Conservation (phyloP, 1,284 basidiomycete species). For the Malassezia restricta region DNA sequence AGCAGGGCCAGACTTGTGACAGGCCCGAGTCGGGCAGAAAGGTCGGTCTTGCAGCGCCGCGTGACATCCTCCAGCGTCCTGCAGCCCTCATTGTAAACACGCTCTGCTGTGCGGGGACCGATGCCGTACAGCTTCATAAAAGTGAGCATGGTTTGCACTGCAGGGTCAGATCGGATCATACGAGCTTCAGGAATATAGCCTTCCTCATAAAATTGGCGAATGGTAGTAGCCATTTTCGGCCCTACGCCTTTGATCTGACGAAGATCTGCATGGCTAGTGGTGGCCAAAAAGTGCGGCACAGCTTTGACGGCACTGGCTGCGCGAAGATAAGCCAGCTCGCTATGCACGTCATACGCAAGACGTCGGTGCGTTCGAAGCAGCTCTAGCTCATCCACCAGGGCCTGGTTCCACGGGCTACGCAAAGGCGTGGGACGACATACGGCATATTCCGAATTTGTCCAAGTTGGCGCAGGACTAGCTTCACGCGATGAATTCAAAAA, state of each 20-base stretch:
- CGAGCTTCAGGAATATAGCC: conserved; percentile 32
- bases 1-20: conserved; percentile 12
- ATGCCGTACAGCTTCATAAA: conserved; percentile 40
- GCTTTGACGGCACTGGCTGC: conserved; percentile 37
- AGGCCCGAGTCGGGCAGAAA: conserved; percentile 6
- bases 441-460: conserved; percentile 8
- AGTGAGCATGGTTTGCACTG: conserved; percentile 23
- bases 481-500: background rate
- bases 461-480: background rate
- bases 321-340: conserved; percentile 37
- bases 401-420: conserved; percentile 25
- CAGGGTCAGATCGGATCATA: conserved; percentile 25
- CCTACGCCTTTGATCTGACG: conserved; percentile 34
- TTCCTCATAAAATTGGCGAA: conserved; percentile 26
- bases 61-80: conserved; percentile 30
- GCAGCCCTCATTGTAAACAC: conserved; percentile 33
- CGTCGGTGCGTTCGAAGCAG: conserved; percentile 29
- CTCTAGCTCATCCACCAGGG: conserved; percentile 31
- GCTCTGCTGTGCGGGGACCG: conserved; percentile 28
- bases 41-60: conserved; percentile 15
- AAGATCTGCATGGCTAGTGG: conserved; percentile 7
- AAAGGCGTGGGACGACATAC: conserved; percentile 6
- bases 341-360: conserved; percentile 25
- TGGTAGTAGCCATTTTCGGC: conserved; percentile 24
- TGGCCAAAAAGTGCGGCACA: conserved; percentile 20